These are phyloP conservation scores for Amoebophrya sp. DNA, from an alignment of 169 alveolate genomes.

Conservation along the genomic window DNA sequence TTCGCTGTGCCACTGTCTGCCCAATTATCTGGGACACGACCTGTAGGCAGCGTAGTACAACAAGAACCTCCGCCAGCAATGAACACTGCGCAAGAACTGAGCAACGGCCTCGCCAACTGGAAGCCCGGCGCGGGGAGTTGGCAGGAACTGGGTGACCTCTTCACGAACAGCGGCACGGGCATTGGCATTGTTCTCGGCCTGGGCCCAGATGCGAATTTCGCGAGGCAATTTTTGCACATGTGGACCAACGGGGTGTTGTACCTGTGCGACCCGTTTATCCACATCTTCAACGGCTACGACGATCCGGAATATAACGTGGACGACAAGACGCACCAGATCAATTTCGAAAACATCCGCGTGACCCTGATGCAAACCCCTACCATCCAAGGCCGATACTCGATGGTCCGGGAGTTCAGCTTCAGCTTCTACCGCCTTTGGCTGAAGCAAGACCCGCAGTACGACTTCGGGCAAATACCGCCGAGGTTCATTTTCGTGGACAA, in stretches of 20 bases:
- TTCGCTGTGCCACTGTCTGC: too few relatives aligned
- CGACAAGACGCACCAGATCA: not conserved
- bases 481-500: not conserved
- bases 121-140: not conserved
- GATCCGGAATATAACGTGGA: not conserved
- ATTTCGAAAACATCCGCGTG: not conserved
- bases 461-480: not conserved
- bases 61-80: too few relatives aligned
- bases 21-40: too few relatives aligned
- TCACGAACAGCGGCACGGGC: not conserved
- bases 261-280: not conserved
- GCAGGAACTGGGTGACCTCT: not conserved
- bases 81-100: too few relatives aligned
- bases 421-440: not conserved
- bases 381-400: not conserved
- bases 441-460: slow-evolving; percentile 23
- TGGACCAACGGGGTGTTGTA: not conserved
- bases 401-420: not conserved
- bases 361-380: not conserved
- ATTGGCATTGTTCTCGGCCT: not conserved
- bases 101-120: not conserved
- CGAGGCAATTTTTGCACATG: not conserved
- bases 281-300: not conserved
- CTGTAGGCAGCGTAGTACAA: too few relatives aligned
- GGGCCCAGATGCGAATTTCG: not conserved